phyloP scores from a whole-genome alignment of 2,329 filamentous ascomycete genomes.

The Fusarium sp. region DNA sequence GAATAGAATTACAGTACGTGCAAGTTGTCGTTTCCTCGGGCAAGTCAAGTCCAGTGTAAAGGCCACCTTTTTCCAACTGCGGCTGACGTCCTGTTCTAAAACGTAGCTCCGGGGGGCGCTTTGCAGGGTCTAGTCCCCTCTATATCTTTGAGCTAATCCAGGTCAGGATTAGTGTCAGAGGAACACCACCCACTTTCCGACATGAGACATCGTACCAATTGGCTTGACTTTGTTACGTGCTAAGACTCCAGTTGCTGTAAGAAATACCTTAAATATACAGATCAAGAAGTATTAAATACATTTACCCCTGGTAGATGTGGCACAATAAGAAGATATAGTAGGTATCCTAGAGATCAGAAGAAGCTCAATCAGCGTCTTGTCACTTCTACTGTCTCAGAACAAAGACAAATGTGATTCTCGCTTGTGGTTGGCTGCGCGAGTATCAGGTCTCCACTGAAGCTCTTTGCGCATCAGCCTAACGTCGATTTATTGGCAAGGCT shows the following conservation, averaged over 20 bases:
- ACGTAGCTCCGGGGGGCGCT: constrained; percentile 28
- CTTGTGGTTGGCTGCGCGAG: constrained; percentile 16
- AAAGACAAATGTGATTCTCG: constrained; percentile 11
- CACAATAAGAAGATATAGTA: neutral
- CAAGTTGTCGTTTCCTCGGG: constrained; percentile 28
- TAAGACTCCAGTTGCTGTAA: neutral
- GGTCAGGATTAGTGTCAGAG: constrained; percentile 10
- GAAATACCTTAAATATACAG: neutral
- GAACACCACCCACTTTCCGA: neutral
- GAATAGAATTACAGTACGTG: constrained; percentile 22
- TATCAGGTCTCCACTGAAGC: constrained; percentile 20
- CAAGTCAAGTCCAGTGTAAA: constrained; percentile 15
- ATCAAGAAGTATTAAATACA: neutral
- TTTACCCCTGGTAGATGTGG: neutral
- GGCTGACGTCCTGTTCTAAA: constrained; percentile 40
- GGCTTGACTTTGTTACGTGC: constrained; percentile 3
- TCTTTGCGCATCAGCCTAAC: constrained; percentile 39
- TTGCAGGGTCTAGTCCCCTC: constrained; percentile 31
- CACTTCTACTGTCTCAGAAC: neutral
- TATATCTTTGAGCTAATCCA: constrained; percentile 23
- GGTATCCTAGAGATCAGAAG: too few relatives aligned
- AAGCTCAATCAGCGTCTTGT: neutral
- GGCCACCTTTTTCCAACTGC: constrained; percentile 45
- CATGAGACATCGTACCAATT: constrained; percentile 2
- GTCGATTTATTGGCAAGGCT: constrained; percentile 41